Percentiles rank a stretch among this genome's conserved stretches.
phyloP scores from a whole-genome alignment of 768 basidiomycete genomes.

The Mrakia gelida region DNA sequence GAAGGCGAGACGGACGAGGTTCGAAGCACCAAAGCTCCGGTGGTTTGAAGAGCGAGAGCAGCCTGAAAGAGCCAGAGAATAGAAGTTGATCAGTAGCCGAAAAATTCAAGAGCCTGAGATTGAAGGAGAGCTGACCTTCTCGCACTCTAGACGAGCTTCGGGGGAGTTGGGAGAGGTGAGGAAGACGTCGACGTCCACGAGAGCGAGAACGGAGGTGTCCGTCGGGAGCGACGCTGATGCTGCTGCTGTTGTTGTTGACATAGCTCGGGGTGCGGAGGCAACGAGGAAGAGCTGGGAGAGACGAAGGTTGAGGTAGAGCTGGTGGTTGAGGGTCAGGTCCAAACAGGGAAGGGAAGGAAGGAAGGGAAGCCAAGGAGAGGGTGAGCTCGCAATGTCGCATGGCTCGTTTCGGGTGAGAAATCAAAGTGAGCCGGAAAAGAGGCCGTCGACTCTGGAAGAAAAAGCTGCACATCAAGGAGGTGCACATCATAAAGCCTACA shows the following conservation, averaged over 20 bases:
- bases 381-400: no score
- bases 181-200: constrained; percentile 39
- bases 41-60: constrained; percentile 50
- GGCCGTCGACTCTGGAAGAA: no score
- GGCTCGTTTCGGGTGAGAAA: no score
- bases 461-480: neutral
- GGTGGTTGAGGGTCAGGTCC: no score
- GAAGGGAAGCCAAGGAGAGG: no score
- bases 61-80: constrained; percentile 50
- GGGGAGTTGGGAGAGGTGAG: constrained; percentile 36
- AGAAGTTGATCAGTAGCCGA: no score
- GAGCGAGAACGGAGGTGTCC: constrained; percentile 30
- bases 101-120: no score
- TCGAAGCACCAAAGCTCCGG: constrained; percentile 78
- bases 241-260: neutral
- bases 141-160: constrained; percentile 28
- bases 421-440: no score
- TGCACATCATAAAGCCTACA: no score
- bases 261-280: neutral
- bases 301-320: no score
- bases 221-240: neutral
- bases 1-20: constrained; percentile 79
- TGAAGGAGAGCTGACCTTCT: constrained; percentile 22
- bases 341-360: no score
- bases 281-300: no score